phyloP scores from a whole-genome alignment of 805 yeast species.

The Metschnikowia matae region DNA sequence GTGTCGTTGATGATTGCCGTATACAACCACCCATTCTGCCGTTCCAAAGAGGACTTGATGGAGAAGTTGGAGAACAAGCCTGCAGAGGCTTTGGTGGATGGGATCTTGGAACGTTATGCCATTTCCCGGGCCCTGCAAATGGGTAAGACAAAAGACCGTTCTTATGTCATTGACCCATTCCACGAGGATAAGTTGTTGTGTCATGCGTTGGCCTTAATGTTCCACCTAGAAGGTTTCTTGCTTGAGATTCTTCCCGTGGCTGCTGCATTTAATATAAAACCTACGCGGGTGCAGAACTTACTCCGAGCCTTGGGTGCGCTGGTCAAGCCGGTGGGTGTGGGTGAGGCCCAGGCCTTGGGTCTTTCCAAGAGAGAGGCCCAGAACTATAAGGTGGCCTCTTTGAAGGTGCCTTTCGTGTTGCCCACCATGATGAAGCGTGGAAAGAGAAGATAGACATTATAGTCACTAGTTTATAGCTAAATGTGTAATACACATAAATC shows the following conservation, averaged over 20 bases:
- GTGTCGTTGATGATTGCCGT: slow-evolving; percentile 77
- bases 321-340: slow-evolving; percentile 64
- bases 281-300: slow-evolving; percentile 62
- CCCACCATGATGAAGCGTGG: slow-evolving; percentile 79
- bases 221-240: slow-evolving; percentile 72
- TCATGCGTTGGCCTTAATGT: slow-evolving; percentile 63
- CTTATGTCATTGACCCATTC: slow-evolving; percentile 81
- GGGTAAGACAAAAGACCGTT: slow-evolving; percentile 71
- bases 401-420: slow-evolving; percentile 83
- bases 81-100: slow-evolving; percentile 70
- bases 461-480: too few relatives aligned
- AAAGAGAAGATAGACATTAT: slow-evolving; percentile 25
- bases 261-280: slow-evolving; percentile 76
- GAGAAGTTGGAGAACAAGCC: slow-evolving; percentile 59
- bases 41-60: slow-evolving; percentile 54
- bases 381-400: slow-evolving; percentile 71
- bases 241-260: slow-evolving; percentile 80
- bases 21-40: slow-evolving; percentile 65
- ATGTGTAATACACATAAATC: too few relatives aligned
- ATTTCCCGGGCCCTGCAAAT: slow-evolving; percentile 42
- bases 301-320: slow-evolving; percentile 80
- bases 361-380: slow-evolving; percentile 57
- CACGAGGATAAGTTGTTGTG: slow-evolving; percentile 84
- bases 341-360: slow-evolving; percentile 73
- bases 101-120: slow-evolving; percentile 69